phyloP scores from a whole-genome alignment of 2,329 filamentous ascomycete species.

The Chrysosporium queenslandicum region DNA sequence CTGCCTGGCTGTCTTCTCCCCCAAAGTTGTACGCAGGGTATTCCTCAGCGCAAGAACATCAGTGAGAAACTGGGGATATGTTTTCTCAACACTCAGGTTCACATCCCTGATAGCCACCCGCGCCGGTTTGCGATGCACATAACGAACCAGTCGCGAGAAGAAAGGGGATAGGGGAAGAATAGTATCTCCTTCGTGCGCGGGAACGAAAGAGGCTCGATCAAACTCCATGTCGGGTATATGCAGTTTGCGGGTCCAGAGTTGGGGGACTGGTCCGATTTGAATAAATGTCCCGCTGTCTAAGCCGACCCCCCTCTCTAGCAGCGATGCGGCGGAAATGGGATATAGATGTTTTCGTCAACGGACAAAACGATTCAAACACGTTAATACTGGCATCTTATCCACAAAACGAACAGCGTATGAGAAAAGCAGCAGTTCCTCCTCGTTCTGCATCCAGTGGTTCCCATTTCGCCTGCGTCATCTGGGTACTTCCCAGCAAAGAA shows the following conservation, averaged over 20 bases:
- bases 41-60: conserved; percentile 16
- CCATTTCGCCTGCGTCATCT: background rate
- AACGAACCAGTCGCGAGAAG: conserved; percentile 22
- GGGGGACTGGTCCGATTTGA: background rate
- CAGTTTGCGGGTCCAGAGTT: background rate
- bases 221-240: conserved; percentile 12
- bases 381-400: too few relatives aligned
- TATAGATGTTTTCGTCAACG: too few relatives aligned
- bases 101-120: conserved; percentile 19
- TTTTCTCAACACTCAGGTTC: conserved; percentile 16
- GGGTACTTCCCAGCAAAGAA: background rate
- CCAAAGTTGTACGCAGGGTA: conserved; percentile 9
- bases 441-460: background rate
- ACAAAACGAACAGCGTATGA: too few relatives aligned
- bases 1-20: conserved; percentile 11
- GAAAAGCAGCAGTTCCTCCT: background rate
- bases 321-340: too few relatives aligned
- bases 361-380: too few relatives aligned
- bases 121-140: conserved; percentile 20
- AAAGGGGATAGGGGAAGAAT: conserved; percentile 24
- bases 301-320: background rate
- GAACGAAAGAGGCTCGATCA: conserved; percentile 19
- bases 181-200: conserved; percentile 21
- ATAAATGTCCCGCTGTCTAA: background rate
- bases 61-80: conserved; percentile 16